Conservation (phyloP, 805 yeast species). For the Spathaspora hagerdaliae region DNA sequence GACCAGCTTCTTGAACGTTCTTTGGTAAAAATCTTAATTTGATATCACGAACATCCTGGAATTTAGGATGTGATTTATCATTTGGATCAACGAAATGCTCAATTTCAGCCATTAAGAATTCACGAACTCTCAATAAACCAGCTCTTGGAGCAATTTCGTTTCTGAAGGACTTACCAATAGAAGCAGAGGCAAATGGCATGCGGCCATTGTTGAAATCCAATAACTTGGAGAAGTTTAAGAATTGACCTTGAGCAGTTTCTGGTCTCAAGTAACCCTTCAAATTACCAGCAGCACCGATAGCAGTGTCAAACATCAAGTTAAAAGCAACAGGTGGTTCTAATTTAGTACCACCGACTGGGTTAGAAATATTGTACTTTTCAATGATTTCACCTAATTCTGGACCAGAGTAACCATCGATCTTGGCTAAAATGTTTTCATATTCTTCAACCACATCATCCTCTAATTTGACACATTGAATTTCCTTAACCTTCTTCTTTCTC, state of each 20-base stretch:
- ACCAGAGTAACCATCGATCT: conserved; percentile 94
- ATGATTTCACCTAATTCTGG: conserved; percentile 87
- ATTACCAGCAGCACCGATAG: conserved; percentile 97
- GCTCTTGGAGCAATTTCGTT: conserved; percentile 98
- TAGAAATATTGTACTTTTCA: conserved; percentile 74
- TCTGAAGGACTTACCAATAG: conserved; percentile 97
- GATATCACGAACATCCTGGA: conserved; percentile 69
- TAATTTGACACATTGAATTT: conserved; percentile 81
- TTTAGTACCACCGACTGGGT: conserved; percentile 85
- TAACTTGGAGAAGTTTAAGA: conserved; percentile 88
- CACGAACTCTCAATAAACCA: conserved; percentile 96
- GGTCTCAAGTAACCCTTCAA: conserved; percentile 95
- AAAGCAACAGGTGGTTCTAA: conserved; percentile 91
- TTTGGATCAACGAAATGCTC: conserved; percentile 97
- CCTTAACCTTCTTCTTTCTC: conserved; percentile 87
- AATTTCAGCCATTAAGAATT: conserved; percentile 98
- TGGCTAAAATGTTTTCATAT: conserved; percentile 83
- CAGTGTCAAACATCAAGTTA: conserved; percentile 98
- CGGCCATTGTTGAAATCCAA: conserved; percentile 91
- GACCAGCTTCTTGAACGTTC: conserved; percentile 83
- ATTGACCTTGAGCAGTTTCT: conserved; percentile 99
- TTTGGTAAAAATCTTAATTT: conserved; percentile 79
- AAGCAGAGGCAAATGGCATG: conserved; percentile 99
- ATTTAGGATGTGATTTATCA: conserved; percentile 78
- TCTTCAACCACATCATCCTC: conserved; percentile 77